These are phyloP conservation scores for Afroboletus lepidellus DNA, from an alignment of 1,284 basidiomycete genomes.

Conservation along the genomic window DNA sequence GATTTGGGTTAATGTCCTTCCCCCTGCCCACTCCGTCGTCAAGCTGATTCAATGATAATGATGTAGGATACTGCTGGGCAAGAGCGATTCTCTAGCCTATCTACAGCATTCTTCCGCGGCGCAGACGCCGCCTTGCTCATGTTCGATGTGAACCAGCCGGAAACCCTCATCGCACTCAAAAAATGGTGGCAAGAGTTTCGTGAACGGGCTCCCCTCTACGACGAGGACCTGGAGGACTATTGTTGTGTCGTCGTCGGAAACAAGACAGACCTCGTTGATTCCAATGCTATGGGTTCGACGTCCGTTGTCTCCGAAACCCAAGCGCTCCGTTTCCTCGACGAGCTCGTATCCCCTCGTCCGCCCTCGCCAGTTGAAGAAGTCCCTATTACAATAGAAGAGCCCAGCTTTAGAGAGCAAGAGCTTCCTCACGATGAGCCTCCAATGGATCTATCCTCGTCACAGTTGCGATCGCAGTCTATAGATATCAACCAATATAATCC, in stretches of 20 bases:
- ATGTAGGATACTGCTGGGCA: conserved; percentile 75
- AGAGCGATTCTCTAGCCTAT: conserved; percentile 79
- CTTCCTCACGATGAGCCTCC: conserved; percentile 3
- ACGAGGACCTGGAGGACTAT: conserved; percentile 61
- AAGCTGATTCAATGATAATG: conserved; percentile 11
- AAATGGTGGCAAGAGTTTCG: conserved; percentile 80
- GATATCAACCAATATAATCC: conserved; percentile 20
- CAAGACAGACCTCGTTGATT: conserved; percentile 59
- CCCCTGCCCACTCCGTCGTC: conserved; percentile 1
- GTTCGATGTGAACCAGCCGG: conserved; percentile 69
- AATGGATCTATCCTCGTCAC: conserved; percentile 15
- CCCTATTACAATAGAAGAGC: conserved; percentile 24
- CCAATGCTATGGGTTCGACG: conserved; percentile 1
- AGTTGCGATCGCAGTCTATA: conserved; percentile 23
- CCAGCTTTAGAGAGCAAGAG: conserved; percentile 15
- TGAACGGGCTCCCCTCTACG: conserved; percentile 59
- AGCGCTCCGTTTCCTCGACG: conserved; percentile 49
- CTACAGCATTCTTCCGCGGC: conserved; percentile 78
- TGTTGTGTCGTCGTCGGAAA: conserved; percentile 79
- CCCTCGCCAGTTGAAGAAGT: conserved; percentile 33
- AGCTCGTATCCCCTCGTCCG: conserved; percentile 50
- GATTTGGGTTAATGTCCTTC: conserved; percentile 64
- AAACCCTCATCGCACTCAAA: conserved; percentile 56
- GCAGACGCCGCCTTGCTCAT: conserved; percentile 80
- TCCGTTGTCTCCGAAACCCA: conserved; percentile 36